phyloP scores from a whole-genome alignment of 176 grass and related monocot genomes.

The Aegilops longissima region DNA sequence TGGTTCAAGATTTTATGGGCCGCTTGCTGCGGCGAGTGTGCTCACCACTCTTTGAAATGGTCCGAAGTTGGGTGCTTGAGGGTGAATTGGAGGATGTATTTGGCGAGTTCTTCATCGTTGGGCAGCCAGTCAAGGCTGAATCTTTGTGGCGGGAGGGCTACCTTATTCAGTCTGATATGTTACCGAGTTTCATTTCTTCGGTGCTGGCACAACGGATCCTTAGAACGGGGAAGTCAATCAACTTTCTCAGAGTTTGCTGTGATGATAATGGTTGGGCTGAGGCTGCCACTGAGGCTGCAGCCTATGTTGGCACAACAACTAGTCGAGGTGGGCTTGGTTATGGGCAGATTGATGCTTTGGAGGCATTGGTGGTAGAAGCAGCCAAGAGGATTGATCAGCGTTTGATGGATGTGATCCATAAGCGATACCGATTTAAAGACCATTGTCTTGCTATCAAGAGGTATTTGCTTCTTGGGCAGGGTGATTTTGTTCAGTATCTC shows the following conservation, averaged over 20 bases:
- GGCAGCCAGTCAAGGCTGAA: slow-evolving; percentile 80
- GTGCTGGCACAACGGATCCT: slow-evolving; percentile 75
- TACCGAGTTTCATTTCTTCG: slow-evolving; percentile 89
- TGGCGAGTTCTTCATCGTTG: slow-evolving; percentile 83
- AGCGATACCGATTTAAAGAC: slow-evolving; percentile 77
- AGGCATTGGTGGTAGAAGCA: slow-evolving; percentile 83
- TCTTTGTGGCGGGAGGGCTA: slow-evolving; percentile 92
- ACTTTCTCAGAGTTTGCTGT: slow-evolving; percentile 90
- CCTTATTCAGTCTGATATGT: slow-evolving; percentile 77
- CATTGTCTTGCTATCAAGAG: slow-evolving; percentile 94
- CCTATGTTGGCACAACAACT: slow-evolving; percentile 80
- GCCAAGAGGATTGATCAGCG: slow-evolving; percentile 79
- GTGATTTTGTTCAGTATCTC: slow-evolving; percentile 96
- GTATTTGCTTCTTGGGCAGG: slow-evolving; percentile 96
- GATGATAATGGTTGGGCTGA: slow-evolving; percentile 88
- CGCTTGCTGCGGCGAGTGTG: slow-evolving; percentile 70
- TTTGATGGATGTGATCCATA: slow-evolving; percentile 93
- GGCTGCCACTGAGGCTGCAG: slow-evolving; percentile 65
- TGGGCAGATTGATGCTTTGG: slow-evolving; percentile 85
- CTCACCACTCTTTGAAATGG: slow-evolving; percentile 97
- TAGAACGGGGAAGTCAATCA: slow-evolving; percentile 91
- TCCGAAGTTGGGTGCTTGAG: slow-evolving; percentile 79
- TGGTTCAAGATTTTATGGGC: slow-evolving; percentile 88
- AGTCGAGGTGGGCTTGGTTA: slow-evolving; percentile 81
- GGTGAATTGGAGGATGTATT: slow-evolving; percentile 90